A percentile compares a stretch with the other conserved stretches of the same genome.
Conservation (phyloP, 2,329 filamentous ascomycete genomes). For the Stenocarpella maydis region DNA sequence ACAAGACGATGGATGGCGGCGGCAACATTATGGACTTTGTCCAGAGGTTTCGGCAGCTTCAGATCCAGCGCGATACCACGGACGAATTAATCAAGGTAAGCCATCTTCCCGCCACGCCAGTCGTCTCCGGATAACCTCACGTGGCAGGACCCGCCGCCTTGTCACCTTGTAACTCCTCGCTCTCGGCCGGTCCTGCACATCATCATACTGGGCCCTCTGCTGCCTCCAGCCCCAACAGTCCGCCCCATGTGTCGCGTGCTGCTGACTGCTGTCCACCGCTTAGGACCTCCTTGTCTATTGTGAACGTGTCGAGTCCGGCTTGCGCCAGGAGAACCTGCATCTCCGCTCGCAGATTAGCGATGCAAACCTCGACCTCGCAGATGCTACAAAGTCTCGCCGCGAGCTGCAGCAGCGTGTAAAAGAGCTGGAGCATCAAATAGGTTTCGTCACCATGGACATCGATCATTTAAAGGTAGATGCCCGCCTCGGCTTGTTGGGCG, state of each 20-base stretch:
- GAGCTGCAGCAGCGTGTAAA: constrained; percentile 59
- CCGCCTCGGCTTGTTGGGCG: constrained; percentile 32
- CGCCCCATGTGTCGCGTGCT: background rate
- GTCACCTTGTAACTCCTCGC: too few relatives aligned
- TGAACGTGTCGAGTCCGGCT: constrained; percentile 52
- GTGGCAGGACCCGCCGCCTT: background rate
- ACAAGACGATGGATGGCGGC: constrained; percentile 23
- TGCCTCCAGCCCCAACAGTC: background rate
- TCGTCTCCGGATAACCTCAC: background rate
- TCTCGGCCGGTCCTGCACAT: background rate
- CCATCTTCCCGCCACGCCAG: constrained; percentile 15
- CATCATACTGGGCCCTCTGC: background rate
- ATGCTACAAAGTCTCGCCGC: constrained; percentile 56
- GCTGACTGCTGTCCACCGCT: background rate
- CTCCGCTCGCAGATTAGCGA: constrained; percentile 53
- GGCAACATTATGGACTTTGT: constrained; percentile 49
- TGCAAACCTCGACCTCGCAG: constrained; percentile 58
- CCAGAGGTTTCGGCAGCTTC: constrained; percentile 55
- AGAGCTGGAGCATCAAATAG: constrained; percentile 48
- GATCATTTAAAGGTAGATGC: constrained; percentile 55
- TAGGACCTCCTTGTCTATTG: constrained; percentile 59
- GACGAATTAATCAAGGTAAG: constrained; percentile 58
- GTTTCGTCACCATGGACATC: constrained; percentile 49
- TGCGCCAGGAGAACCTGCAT: constrained; percentile 54
- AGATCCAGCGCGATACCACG: constrained; percentile 50